Evolutionary conservation across 257 asterid genomes (phyloP).

Genomic region (Euphrasia confusa): DNA sequence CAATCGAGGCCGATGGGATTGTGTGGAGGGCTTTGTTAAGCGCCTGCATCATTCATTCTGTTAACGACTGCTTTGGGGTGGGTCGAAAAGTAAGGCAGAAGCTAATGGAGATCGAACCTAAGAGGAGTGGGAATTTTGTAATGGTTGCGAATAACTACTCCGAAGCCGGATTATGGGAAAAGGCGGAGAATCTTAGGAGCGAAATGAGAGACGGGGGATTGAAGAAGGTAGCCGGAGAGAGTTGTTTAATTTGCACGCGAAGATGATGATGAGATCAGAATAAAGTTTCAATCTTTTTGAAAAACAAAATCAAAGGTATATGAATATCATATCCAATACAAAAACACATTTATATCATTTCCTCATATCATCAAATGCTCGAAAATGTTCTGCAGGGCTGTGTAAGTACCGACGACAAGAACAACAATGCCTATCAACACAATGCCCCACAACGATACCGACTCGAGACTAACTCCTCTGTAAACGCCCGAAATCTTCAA

Average conservation of each 20-base stretch:
- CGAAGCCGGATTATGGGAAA: constrained; percentile 60
- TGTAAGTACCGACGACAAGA: constrained; percentile 52
- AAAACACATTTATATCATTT: neutral
- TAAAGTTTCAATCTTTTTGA: neutral
- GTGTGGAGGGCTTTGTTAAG: constrained; percentile 80
- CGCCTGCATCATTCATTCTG: constrained; percentile 63
- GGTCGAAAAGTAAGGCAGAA: constrained; percentile 47
- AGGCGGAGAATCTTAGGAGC: constrained; percentile 49
- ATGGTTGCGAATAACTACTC: constrained; percentile 72
- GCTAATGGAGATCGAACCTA: constrained; percentile 60
- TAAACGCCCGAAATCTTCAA: constrained; percentile 59
- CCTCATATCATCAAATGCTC: constrained; percentile 23
- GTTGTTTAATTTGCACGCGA: constrained; percentile 48
- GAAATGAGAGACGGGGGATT: constrained; percentile 44
- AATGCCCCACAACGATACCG: constrained; percentile 35
- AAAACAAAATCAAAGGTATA: neutral
- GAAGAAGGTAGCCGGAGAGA: constrained; percentile 69
- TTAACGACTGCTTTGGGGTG: constrained; percentile 40
- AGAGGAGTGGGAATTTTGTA: constrained; percentile 63
- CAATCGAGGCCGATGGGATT: constrained; percentile 51
- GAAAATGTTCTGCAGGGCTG: constrained; percentile 46
- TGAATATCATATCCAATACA: neutral
- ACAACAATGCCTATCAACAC: constrained; percentile 40
- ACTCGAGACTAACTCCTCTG: constrained; percentile 34
- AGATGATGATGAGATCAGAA: constrained; percentile 33